phyloP scores from a whole-genome alignment of 257 asterid genomes.

The Solanum pimpinellifolium region DNA sequence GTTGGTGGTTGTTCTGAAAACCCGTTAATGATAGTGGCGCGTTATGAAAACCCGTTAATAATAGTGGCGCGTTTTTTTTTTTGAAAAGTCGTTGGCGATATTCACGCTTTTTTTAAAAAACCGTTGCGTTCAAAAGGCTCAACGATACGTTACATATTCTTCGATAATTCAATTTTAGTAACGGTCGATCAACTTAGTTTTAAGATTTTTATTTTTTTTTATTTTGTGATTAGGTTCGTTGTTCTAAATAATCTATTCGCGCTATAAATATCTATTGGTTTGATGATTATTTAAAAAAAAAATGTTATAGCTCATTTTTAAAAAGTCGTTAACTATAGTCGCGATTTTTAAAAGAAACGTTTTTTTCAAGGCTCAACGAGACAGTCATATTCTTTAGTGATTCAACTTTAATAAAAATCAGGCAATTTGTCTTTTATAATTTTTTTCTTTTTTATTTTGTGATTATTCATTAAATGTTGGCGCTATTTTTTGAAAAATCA shows the following conservation, averaged over 20 bases:
- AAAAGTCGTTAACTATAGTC: not conserved
- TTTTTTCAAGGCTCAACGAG: not conserved
- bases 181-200: not conserved
- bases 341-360: not conserved
- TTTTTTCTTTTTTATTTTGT: not conserved
- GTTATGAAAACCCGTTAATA: no score
- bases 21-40: no score
- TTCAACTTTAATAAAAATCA: not conserved
- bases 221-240: not conserved
- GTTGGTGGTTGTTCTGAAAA: not conserved
- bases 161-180: not conserved
- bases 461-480: not conserved
- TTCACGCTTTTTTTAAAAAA: no score
- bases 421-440: not conserved
- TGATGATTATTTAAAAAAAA: not conserved
- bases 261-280: not conserved
- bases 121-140: not conserved
- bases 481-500: not conserved
- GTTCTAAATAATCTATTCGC: not conserved
- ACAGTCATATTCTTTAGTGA: not conserved
- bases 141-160: not conserved
- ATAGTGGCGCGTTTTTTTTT: no score
- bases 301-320: not conserved
- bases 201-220: not conserved
- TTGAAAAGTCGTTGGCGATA: not conserved